phyloP scores from a whole-genome alignment of 192 early-diverging fungal genomes.

The Backusella westeae region DNA sequence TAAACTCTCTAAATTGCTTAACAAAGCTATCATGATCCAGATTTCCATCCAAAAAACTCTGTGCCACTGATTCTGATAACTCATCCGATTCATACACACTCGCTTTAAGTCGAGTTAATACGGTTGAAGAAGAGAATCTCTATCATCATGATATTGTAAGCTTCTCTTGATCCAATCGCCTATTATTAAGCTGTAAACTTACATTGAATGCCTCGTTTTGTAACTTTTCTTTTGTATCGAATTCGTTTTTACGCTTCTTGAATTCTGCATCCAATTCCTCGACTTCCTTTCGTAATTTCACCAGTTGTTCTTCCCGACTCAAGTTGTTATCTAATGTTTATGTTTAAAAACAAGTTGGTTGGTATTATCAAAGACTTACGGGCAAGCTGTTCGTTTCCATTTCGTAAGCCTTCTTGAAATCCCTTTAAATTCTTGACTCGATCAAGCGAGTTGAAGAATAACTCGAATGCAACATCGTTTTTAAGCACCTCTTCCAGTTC shows the following conservation, averaged over 20 bases:
- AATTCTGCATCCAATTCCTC: conserved; percentile 34
- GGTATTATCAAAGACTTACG: conserved; percentile 31
- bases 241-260: conserved; percentile 23
- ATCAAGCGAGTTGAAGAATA: conserved; percentile 39
- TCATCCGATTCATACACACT: conserved; percentile 51
- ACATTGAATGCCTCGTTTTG: background rate
- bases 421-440: conserved; percentile 42
- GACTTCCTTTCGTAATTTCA: conserved; percentile 38
- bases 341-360: background rate
- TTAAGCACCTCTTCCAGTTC: conserved; percentile 37
- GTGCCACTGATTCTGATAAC: conserved; percentile 49
- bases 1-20: conserved; percentile 46
- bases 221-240: conserved; percentile 9
- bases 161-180: background rate
- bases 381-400: conserved; percentile 49
- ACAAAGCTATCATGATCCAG: conserved; percentile 49
- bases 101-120: conserved; percentile 44
- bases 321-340: conserved; percentile 39
- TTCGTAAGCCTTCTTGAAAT: conserved; percentile 44
- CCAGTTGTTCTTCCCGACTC: conserved; percentile 37
- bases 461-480: conserved; percentile 39
- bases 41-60: conserved; percentile 52
- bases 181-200: background rate
- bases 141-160: background rate
- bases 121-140: conserved; percentile 45